Percentiles rank a stretch among this genome's conserved stretches.
phyloP scores from a whole-genome alignment of 129 eudicot genomes.

The Chrysanthemum lavandulifolium region DNA sequence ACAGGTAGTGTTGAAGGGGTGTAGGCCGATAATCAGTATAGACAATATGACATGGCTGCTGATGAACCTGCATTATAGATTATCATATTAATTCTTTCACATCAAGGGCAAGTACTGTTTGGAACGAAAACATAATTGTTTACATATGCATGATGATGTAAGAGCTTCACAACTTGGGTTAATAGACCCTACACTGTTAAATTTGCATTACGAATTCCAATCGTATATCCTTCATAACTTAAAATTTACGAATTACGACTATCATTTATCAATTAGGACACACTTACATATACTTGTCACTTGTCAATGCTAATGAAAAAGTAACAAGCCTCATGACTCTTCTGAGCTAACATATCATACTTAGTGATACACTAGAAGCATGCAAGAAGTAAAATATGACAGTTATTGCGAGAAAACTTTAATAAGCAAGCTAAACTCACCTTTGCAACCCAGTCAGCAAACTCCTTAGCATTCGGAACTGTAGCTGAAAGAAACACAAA shows the following conservation, averaged over 20 bases:
- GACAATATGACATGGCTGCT: constrained; percentile 98
- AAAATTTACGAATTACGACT: no score
- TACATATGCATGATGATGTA: no score
- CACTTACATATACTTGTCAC: no score
- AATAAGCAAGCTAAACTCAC: constrained; percentile 28
- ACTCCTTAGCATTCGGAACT: constrained; percentile 97
- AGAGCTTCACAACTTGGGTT: no score
- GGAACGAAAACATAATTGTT: no score
- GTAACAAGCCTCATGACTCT: no score
- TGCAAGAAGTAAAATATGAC: background rate
- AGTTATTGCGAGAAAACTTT: background rate
- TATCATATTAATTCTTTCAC: constrained; percentile 27
- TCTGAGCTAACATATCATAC: no score
- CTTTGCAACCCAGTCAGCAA: constrained; percentile 99
- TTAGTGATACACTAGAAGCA: background rate
- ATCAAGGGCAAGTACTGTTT: background rate
- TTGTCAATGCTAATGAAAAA: no score
- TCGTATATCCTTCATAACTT: no score
- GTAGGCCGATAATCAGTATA: constrained; percentile 98
- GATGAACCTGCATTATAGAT: constrained; percentile 77
- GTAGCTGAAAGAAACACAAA: constrained; percentile 96
- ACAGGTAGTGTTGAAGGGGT: constrained; percentile 95
- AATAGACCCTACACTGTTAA: no score
- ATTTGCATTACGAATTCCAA: no score
- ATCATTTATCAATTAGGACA: no score